Conservation (phyloP, 2,329 filamentous ascomycete species). For the Tolypocladium tundrense region DNA sequence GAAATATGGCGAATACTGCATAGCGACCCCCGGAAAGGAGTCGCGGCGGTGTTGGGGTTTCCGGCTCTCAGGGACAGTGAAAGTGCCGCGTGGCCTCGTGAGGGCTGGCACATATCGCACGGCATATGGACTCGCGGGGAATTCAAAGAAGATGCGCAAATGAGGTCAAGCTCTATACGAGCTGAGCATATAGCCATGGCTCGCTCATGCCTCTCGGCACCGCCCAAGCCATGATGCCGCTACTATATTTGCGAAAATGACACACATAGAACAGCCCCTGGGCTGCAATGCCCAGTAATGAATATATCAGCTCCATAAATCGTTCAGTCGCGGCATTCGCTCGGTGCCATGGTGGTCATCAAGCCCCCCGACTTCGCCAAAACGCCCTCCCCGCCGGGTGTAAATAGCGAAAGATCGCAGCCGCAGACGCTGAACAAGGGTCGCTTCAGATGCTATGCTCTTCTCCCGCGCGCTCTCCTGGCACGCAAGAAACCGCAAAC, state of each 20-base stretch:
- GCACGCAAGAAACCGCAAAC: background rate
- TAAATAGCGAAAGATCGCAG: background rate
- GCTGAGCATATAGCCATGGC: background rate
- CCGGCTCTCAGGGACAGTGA: background rate
- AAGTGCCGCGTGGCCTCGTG: background rate
- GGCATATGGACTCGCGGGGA: background rate
- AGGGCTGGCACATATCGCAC: background rate
- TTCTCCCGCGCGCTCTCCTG: background rate
- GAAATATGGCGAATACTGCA: background rate
- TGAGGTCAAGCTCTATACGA: background rate
- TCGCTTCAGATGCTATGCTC: constrained; percentile 1
- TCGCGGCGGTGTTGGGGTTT: background rate
- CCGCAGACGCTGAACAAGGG: background rate
- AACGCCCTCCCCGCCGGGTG: background rate
- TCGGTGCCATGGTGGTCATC: background rate
- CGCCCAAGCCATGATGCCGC: background rate
- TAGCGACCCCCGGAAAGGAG: background rate
- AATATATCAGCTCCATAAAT: background rate
- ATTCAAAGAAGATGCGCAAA: background rate
- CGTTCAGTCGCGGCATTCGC: background rate
- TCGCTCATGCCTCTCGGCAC: background rate
- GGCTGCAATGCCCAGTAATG: background rate
- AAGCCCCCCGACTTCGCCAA: background rate
- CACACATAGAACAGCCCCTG: background rate
- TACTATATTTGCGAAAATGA: background rate